Conservation (phyloP, 2,329 filamentous ascomycete genomes). For the Arachnomyces sp. region DNA sequence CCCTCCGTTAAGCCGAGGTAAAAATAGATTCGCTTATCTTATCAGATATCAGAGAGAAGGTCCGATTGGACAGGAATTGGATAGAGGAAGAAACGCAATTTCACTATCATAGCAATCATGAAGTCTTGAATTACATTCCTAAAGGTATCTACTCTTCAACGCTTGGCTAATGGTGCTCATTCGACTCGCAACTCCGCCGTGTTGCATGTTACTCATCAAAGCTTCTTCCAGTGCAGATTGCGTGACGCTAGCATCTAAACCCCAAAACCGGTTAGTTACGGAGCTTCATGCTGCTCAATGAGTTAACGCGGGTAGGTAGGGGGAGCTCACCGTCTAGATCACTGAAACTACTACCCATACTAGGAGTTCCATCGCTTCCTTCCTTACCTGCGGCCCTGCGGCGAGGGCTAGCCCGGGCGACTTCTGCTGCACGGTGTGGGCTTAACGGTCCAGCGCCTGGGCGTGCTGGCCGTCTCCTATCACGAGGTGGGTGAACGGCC, state of each 20-base stretch:
- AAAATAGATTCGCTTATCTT: too few species aligned
- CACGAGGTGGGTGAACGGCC: slow-evolving; percentile 18
- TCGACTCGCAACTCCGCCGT: slow-evolving; percentile 42
- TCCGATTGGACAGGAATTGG: too few species aligned
- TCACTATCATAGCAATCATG: background rate
- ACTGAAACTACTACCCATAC: slow-evolving; percentile 60
- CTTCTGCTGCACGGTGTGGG: slow-evolving; percentile 43
- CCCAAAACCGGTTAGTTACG: background rate
- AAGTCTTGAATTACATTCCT: slow-evolving; percentile 1
- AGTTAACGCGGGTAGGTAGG: slow-evolving; percentile 9
- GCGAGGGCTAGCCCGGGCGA: slow-evolving; percentile 43
- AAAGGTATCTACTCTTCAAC: slow-evolving; percentile 46
- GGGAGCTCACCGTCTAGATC: slow-evolving; percentile 50
- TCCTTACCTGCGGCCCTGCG: slow-evolving; percentile 30
- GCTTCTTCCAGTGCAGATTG: slow-evolving; percentile 60
- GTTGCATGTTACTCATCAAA: slow-evolving; percentile 55
- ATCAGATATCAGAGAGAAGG: too few species aligned
- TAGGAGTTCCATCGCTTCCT: slow-evolving; percentile 50
- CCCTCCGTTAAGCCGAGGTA: too few species aligned
- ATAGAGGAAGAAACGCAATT: background rate
- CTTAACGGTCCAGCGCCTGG: slow-evolving; percentile 21
- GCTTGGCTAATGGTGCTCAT: slow-evolving; percentile 49
- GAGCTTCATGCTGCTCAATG: slow-evolving; percentile 1
- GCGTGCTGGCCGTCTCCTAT: slow-evolving; percentile 13
- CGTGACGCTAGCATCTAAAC: slow-evolving; percentile 53